Evolutionary conservation across 371 early-diverging fungal species (phyloP), one percentile per base, ranked within the genome.

Genomic region (Blastocladiella emersonii): DNA sequence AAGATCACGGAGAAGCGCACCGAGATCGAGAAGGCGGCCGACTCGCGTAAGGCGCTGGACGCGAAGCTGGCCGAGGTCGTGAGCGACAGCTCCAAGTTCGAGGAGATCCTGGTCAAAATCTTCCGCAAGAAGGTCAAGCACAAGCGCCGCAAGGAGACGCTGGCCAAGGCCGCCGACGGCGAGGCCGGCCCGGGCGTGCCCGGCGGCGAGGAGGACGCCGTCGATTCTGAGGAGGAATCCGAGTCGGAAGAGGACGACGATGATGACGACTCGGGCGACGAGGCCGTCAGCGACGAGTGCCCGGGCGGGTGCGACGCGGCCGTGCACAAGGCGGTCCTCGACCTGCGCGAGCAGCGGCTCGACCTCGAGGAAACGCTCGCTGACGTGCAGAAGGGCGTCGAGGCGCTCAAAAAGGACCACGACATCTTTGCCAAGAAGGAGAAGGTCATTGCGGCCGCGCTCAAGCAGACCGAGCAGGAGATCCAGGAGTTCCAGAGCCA

Each of bases 401-500:
- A 81, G 61, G 63, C 68, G 0, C 64, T 78, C 30, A 79, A 76
- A 63, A 81, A 81, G 70, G 81, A 81, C 57, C 72, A 79, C 65
- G 81, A 81, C 48, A 66, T 74, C 1, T 64, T 78, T 34, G 59
- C 76, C 62, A 81, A 81, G 61, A 81, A 75, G 66, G 78, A 78
- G 61, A 76, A 76, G 53, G 70, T 74, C 51, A 76, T 79, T 59
- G 72, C 69, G 45, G 51, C 63, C 30, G 71, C 72, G 15, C 67
- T 79, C n/a, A 68, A 67, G 44, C 67, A 62, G 39, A 68, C 78
- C 12, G 80, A 79, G 57, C 51, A 63, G 44, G 81, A 81, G 65
- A 79, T 81, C 56, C 77, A 81, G 65, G 78, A 78, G 45, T 79
- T 81, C 70, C 81, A 81, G 64, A 78, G 76, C 7, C 78, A 77